Base-by-base conservation (phyloP, 2,329 filamentous ascomycete species). In the Pleoardoris graminearum region DNA sequence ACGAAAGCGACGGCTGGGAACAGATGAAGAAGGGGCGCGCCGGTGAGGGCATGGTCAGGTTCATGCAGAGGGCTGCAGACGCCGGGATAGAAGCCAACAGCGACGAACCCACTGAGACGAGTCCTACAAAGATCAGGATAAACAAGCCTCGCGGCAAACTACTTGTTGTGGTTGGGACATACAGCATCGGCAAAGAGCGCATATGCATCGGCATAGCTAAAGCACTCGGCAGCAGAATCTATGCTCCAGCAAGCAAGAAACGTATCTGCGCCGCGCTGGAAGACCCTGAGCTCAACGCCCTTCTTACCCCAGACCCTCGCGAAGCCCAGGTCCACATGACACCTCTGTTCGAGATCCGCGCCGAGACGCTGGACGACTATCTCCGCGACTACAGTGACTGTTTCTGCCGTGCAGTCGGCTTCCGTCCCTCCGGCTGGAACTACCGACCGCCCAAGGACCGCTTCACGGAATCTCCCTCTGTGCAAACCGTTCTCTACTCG, bases 261-360 rank as follows among this genome's bases (percentile, higher is more conserved):
- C 85, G 86, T 57, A 90, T 97, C 22, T 92, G 91, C 74, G 81
- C 83, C 19, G 91, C 91, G 59, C 82, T 99, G 0, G 91, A 91
- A 68, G 93, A 97, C 68, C 81, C 88, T 0, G 92, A 96, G 67
- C 82, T 99, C 4, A 79, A 86, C 22, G 81, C 83, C 0, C 82
- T 91, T 3, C 82, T 99, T 65, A 99, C 94, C 0, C 80, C 81
- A 7, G 79, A 97, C 68, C 91, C 94, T 0, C 77, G 82, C 19
- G 89, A 90, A 63, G 94, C 94, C 0, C 93, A 97, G 73, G 91
- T 99, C 0, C 94, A 99, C 75, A 97, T 99, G 92, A 95, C 96
- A 63, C 91, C 89, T 65, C 80, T 99, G 8, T 94, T 94, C 80
- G 93, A 97, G 72, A 91, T 99, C 60, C 87, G 91, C 22, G 86